Conservation (phyloP, 768 basidiomycete species). For the Pleurotus cornucopiae region DNA sequence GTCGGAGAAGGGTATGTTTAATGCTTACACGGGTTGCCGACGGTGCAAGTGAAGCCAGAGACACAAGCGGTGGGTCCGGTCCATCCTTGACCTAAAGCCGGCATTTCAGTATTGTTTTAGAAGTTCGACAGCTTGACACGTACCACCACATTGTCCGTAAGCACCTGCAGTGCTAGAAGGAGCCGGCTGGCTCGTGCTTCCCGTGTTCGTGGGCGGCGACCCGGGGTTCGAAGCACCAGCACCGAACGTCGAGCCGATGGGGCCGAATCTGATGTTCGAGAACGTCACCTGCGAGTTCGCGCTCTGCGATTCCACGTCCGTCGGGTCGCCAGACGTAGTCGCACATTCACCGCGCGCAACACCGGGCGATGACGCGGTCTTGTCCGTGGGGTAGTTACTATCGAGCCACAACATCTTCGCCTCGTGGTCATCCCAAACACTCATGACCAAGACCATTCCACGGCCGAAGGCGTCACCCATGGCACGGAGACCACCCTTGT, state of each 20-base stretch:
- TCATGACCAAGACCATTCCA: conserved; percentile 34
- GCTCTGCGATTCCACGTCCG: conserved; percentile 27
- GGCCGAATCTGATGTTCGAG: conserved; percentile 40
- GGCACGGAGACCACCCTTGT: conserved; percentile 24
- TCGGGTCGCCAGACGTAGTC: conserved; percentile 31
- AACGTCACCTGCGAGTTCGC: conserved; percentile 29
- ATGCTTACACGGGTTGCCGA: conserved; percentile 35
- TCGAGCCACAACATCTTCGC: conserved; percentile 39
- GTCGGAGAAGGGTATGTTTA: no score
- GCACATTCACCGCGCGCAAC: conserved; percentile 36
- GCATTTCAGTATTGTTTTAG: neutral
- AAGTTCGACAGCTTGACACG: neutral
- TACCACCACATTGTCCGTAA: conserved; percentile 45
- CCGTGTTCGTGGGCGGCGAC: conserved; percentile 10
- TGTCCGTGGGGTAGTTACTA: conserved; percentile 26
- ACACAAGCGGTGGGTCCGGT: conserved; percentile 39
- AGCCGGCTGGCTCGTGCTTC: conserved; percentile 13
- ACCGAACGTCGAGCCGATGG: conserved; percentile 22
- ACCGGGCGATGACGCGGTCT: conserved; percentile 22
- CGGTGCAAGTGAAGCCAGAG: conserved; percentile 30
- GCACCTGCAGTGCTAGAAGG: conserved; percentile 11
- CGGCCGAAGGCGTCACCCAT: conserved; percentile 21
- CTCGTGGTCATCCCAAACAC: conserved; percentile 36
- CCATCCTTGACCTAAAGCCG: conserved; percentile 27
- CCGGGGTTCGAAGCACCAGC: conserved; percentile 4